Evolutionary conservation across 2,329 filamentous ascomycete species (phyloP), one percentile per base, ranked within the genome.

Genomic region (Parastagonospora nodorum): DNA sequence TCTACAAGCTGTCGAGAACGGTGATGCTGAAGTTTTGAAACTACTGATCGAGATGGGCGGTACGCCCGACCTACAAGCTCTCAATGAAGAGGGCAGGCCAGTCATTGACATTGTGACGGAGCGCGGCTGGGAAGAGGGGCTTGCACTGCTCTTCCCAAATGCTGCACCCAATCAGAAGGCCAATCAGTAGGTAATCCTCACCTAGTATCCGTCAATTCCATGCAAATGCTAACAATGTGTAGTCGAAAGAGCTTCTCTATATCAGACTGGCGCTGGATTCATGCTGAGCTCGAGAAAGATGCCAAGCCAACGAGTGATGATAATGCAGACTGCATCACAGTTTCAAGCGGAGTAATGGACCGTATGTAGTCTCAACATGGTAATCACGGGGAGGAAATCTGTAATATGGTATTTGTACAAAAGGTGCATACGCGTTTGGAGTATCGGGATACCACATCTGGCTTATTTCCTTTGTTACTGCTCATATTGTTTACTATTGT

Each of bases 121-220:
- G 54, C 52, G 68, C n/a, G 67, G 68, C 12, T 72, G 69, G 69
- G 69, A 72, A 53, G 69, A 72, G 42, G 69, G 68, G 19, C 57
- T 71, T 15, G 60, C 61, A 42, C 57, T 72, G 30, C 55, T 72
- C 40, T 69, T 72, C 49, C 69, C 69, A 6, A 64, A 63, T 44
- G 56, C 58, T 43, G 39, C 53, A 33, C 50, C 48, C 30, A 28
- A 50, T 41, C 36, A 47, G 42, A 55, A 51, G 58, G 50, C 48
- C 43, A 63, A 52, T 61, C 56, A 64, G 63, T 66, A 66, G 63
- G 63, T 64, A 63, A 64, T 55, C 54, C 53, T 33, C 15, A 24
- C 48, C 45, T 51, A 16, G 33, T 28, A 14, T 24, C 50, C 8
- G 7, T 39, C 24, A 2, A 35, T n/a, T 4, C 1, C 2, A 19